Percentiles rank a stretch among this genome's conserved stretches.
Evolutionary conservation across 441 rosid species (phyloP).

Genomic region (Hypseocharis bilobata): DNA sequence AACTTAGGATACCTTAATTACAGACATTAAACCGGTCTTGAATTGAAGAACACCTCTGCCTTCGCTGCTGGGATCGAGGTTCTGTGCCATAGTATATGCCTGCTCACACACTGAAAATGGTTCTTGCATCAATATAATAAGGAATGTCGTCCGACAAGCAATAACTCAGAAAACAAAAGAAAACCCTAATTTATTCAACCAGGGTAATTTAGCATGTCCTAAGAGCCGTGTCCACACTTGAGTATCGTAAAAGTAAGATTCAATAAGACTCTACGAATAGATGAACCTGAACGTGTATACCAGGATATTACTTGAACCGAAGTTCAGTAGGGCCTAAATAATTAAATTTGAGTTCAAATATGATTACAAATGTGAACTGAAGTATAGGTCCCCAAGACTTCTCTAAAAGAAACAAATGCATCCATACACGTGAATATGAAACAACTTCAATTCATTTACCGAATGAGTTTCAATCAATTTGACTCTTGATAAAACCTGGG

Average conservation of each 20-base stretch:
- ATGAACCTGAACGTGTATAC: background rate
- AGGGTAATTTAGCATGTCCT: background rate
- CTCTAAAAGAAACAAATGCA: background rate
- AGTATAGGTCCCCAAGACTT: background rate
- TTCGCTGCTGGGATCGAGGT: conserved; percentile 85
- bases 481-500: background rate
- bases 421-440: background rate
- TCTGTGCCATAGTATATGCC: conserved; percentile 91
- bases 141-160: background rate
- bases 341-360: background rate
- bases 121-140: conserved; percentile 3
- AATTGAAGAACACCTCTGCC: conserved; percentile 99
- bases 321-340: background rate
- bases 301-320: background rate
- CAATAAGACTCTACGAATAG: background rate
- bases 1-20: conserved; percentile 57
- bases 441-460: background rate
- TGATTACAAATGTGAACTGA: background rate
- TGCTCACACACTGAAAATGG: conserved; percentile 72
- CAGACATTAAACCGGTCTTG: conserved; percentile 94
- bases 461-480: background rate
- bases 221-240: background rate
- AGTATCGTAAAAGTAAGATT: background rate
- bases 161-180: background rate
- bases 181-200: background rate